A percentile compares a stretch with the other conserved stretches of the same genome.
Conservation (phyloP, 2,329 filamentous ascomycete genomes). For the Paecilomyces fulvus region DNA sequence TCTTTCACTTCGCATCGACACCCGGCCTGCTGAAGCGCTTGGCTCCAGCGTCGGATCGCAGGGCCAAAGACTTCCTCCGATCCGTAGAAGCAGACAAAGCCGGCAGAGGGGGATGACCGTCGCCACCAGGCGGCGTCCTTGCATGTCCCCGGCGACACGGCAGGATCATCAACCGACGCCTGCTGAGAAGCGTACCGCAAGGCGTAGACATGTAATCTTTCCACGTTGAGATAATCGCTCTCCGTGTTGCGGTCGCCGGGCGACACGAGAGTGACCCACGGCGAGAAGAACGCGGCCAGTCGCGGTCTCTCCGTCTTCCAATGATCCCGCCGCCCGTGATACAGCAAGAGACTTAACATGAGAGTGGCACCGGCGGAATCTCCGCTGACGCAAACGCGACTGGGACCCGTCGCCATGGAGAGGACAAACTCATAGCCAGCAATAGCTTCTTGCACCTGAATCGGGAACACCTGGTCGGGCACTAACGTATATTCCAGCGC, state of each 20-base stretch:
- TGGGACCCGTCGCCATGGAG: constrained; percentile 47
- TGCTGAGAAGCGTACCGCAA: constrained; percentile 55
- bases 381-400: constrained; percentile 61
- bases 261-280: constrained; percentile 69
- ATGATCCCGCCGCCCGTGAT: constrained; percentile 41
- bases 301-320: constrained; percentile 38
- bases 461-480: constrained; percentile 63
- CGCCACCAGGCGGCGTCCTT: constrained; percentile 58
- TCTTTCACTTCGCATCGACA: constrained; percentile 46
- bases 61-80: constrained; percentile 69
- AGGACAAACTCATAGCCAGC: constrained; percentile 59
- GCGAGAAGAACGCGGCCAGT: constrained; percentile 66
- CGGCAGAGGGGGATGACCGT: constrained; percentile 55
- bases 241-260: constrained; percentile 57
- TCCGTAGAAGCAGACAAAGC: constrained; percentile 64
- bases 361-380: constrained; percentile 74
- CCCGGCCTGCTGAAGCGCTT: constrained; percentile 50
- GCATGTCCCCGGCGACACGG: constrained; percentile 64
- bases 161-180: constrained; percentile 43
- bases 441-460: constrained; percentile 61
- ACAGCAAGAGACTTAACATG: constrained; percentile 62
- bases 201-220: constrained; percentile 61
- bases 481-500: constrained; percentile 73
- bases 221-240: constrained; percentile 66
- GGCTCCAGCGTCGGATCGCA: constrained; percentile 47